Base-by-base conservation (phyloP, 2,329 filamentous ascomycete species). In the Paramyrothecium sp. region DNA sequence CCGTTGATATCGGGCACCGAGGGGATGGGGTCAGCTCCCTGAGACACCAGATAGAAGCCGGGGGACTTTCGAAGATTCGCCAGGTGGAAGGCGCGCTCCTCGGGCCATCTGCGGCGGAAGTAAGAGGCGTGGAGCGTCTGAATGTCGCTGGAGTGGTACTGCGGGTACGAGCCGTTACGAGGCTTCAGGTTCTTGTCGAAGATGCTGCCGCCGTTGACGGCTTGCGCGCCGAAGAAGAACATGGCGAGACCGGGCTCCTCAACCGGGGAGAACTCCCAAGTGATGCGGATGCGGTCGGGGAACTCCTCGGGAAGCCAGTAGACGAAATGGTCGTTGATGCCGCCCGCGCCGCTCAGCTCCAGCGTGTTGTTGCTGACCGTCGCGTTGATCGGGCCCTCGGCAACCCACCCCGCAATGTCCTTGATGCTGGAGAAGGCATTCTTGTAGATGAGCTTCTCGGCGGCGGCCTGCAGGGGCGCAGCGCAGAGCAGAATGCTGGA, bases 71-170 rank as follows among this genome's bases (percentile, higher is more conserved):
- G 53, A 19, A 66, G 55, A 4, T 66, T 66, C 8, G 63, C 63
- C 0, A 66, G 56, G 20, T 63, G 62, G 5, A 66, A 66, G 0
- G 61, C 63, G 2, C 64, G 51, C 56, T 66, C 64, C 5, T 65
- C 63, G 1, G 62, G 61, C 64, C 64, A 66, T 26, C 63, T 58
- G 3, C 64, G 64, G 4, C 64, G 63, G 13, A 66, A 66, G 30
- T 66, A 66, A 3, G 64, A 66, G 2, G 61, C 61, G 8, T 66
- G 64, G 2, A 66, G 26, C 23, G 64, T 66, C 1, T 58, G 62
- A 0, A 66, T 66, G 7, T 66, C 64, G 53, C 63, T 50, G 0
- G 63, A 66, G 53, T 66, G 64, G 19, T 66, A 66, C 10, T 66
- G 64, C 2, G 64, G 56, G 51, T 66, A 66, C 5, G 63, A 61